A percentile compares a stretch with the other conserved stretches of the same genome.
These are phyloP conservation scores for Starmerella sirachaensis DNA, from an alignment of 805 yeast genomes.

Conservation along the genomic window DNA sequence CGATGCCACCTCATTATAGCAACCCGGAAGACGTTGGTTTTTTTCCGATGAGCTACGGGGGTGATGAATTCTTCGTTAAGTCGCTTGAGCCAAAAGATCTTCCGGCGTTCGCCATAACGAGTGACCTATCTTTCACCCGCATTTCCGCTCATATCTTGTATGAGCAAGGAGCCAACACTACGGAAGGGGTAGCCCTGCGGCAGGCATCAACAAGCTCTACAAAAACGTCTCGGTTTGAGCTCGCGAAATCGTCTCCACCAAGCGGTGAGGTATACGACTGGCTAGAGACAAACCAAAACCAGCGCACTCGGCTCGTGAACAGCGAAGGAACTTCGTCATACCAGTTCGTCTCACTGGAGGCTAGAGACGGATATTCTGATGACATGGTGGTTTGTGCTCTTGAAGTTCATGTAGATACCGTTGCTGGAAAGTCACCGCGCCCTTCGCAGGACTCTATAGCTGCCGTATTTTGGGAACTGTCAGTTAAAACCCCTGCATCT, in stretches of 20 bases:
- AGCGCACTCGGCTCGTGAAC: neutral
- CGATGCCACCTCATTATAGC: slow-evolving; percentile 53
- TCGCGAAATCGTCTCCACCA: slow-evolving; percentile 12
- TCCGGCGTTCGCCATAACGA: slow-evolving; percentile 20
- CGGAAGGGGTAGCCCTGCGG: too few relatives aligned
- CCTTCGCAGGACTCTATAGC: slow-evolving; percentile 49
- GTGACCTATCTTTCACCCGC: neutral
- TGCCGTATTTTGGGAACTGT: slow-evolving; percentile 47
- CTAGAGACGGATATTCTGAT: slow-evolving; percentile 9
- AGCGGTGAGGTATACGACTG: slow-evolving; percentile 12
- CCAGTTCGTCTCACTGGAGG: slow-evolving; percentile 12
- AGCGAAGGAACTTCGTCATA: slow-evolving; percentile 1
- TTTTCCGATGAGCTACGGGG: slow-evolving; percentile 53
- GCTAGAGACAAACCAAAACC: slow-evolving; percentile 3
- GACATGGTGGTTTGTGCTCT: slow-evolving; percentile 46
- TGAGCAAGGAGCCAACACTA: slow-evolving; percentile 1
- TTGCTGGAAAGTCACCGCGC: slow-evolving; percentile 45
- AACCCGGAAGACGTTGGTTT: slow-evolving; percentile 40
- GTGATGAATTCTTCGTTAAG: slow-evolving; percentile 42
- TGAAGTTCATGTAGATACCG: slow-evolving; percentile 55
- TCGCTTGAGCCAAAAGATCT: slow-evolving; percentile 32
- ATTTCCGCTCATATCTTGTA: slow-evolving; percentile 3
- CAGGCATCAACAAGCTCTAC: too few relatives aligned
- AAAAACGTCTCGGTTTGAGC: too few relatives aligned
- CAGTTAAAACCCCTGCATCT: neutral